Evolutionary conservation across 148 eudicot species (phyloP).

Genomic region (Bassia scoparia): DNA sequence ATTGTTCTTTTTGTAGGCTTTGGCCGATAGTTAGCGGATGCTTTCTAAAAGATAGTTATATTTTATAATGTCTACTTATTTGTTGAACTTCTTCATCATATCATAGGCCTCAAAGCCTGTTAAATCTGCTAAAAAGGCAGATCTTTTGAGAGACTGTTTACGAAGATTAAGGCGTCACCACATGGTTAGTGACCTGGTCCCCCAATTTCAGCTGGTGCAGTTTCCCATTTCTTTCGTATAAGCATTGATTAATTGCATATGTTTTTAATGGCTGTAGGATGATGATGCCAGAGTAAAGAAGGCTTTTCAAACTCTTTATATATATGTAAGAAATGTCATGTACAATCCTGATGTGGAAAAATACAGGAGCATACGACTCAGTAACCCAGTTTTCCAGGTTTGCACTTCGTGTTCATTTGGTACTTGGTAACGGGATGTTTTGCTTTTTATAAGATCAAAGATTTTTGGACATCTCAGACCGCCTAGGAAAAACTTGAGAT

Average conservation of each 20-base stretch:
- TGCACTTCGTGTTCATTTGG: not conserved
- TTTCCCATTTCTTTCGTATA: not conserved
- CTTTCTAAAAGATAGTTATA: not conserved
- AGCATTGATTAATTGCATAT: not conserved
- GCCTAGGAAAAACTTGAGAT: not conserved
- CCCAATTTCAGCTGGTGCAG: not conserved
- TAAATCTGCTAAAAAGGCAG: slow-evolving; percentile 31
- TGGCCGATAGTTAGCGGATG: not conserved
- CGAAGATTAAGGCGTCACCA: slow-evolving; percentile 62
- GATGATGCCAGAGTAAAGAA: slow-evolving; percentile 48
- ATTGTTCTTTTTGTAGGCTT: not conserved
- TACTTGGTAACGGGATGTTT: not conserved
- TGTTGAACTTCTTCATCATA: not conserved
- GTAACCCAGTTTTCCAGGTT: slow-evolving; percentile 79
- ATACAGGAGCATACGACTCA: slow-evolving; percentile 59
- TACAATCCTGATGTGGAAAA: slow-evolving; percentile 63
- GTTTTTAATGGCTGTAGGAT: slow-evolving; percentile 36
- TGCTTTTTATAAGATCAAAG: not conserved
- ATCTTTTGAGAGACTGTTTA: slow-evolving; percentile 60
- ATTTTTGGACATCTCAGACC: not conserved
- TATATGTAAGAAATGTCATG: slow-evolving; percentile 56
- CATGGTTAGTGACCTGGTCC: slow-evolving; percentile 39
- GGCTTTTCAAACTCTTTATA: slow-evolving; percentile 69
- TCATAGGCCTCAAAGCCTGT: slow-evolving; percentile 27
- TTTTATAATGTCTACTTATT: not conserved